A percentile compares a stretch with the other conserved stretches of the same genome.
Evolutionary conservation across 768 basidiomycete species (phyloP).

Genomic region (Panaeolus papilionaceus): DNA sequence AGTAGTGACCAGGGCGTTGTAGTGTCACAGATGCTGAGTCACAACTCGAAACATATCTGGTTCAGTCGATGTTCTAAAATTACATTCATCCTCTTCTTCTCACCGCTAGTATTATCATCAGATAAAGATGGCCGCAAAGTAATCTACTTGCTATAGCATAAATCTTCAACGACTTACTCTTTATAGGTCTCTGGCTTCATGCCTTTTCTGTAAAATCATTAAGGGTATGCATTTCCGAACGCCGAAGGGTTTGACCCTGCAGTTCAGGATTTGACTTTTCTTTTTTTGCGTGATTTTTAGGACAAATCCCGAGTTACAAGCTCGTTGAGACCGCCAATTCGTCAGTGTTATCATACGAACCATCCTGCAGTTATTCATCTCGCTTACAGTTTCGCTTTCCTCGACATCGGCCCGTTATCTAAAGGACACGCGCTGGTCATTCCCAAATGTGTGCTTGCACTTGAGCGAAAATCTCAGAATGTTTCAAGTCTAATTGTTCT

Average conservation of each 20-base stretch:
- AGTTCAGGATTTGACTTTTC: background rate
- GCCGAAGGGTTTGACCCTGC: background rate
- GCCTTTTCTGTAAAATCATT: slow-evolving; percentile 96
- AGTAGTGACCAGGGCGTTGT: background rate
- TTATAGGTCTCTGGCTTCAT: slow-evolving; percentile 61
- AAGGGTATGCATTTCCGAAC: slow-evolving; percentile 57
- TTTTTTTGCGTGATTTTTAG: slow-evolving; percentile 41
- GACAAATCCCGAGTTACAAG: slow-evolving; percentile 90
- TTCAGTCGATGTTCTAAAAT: too few species aligned
- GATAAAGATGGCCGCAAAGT: slow-evolving; percentile 45
- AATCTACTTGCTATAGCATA: slow-evolving; percentile 16
- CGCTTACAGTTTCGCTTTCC: slow-evolving; percentile 76
- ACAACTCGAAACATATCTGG: background rate
- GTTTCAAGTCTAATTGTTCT: background rate
- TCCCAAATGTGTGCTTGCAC: slow-evolving; percentile 77
- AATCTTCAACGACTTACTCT: background rate
- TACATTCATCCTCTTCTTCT: slow-evolving; percentile 1
- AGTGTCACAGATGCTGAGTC: background rate
- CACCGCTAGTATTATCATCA: background rate
- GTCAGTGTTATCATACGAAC: slow-evolving; percentile 46
- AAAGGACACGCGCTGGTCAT: slow-evolving; percentile 92
- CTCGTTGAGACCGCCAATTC: slow-evolving; percentile 77
- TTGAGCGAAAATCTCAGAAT: background rate
- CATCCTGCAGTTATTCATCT: background rate
- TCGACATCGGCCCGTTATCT: slow-evolving; percentile 92